Evolutionary conservation across 805 yeast species (phyloP).

Genomic region (Ogataea pignaliae): DNA sequence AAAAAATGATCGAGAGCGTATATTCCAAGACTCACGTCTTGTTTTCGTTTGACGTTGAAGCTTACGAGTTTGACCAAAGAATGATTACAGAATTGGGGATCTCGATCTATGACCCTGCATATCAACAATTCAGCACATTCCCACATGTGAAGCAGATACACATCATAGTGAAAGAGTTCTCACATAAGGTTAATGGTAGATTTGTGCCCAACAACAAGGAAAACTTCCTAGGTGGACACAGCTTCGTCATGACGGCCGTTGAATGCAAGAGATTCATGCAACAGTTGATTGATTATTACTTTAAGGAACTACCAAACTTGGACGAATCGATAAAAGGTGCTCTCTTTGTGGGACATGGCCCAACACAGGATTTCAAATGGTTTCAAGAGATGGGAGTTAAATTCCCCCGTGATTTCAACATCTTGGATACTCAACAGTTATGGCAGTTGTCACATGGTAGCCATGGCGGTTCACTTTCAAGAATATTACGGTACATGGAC

Average conservation of each 20-base stretch:
- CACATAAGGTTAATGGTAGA: conserved; percentile 41
- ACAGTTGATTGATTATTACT: conserved; percentile 39
- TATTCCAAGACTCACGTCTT: conserved; percentile 18
- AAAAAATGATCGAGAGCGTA: neutral
- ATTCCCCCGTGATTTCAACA: conserved; percentile 33
- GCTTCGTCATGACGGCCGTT: conserved; percentile 35
- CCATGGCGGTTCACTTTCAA: conserved; percentile 41
- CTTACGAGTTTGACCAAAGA: conserved; percentile 41
- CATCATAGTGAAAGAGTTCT: conserved; percentile 41
- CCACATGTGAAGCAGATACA: conserved; percentile 40
- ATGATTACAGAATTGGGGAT: conserved; percentile 55
- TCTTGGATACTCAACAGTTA: conserved; percentile 47
- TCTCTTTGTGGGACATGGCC: conserved; percentile 57
- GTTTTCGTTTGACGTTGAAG: conserved; percentile 55
- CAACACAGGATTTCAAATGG: conserved; percentile 52
- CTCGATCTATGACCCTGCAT: conserved; percentile 51
- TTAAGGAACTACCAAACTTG: conserved; percentile 27
- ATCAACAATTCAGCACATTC: conserved; percentile 33
- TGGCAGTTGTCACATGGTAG: conserved; percentile 38
- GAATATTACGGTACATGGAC: conserved; percentile 39
- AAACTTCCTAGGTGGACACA: conserved; percentile 47
- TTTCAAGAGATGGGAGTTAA: conserved; percentile 41
- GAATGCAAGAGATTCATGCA: conserved; percentile 39
- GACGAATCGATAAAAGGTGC: conserved; percentile 9
- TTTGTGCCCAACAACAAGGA: conserved; percentile 52